These are phyloP conservation scores for Coniochaeta sp. DNA, from an alignment of 2,329 filamentous ascomycete species.

Conservation along the genomic window DNA sequence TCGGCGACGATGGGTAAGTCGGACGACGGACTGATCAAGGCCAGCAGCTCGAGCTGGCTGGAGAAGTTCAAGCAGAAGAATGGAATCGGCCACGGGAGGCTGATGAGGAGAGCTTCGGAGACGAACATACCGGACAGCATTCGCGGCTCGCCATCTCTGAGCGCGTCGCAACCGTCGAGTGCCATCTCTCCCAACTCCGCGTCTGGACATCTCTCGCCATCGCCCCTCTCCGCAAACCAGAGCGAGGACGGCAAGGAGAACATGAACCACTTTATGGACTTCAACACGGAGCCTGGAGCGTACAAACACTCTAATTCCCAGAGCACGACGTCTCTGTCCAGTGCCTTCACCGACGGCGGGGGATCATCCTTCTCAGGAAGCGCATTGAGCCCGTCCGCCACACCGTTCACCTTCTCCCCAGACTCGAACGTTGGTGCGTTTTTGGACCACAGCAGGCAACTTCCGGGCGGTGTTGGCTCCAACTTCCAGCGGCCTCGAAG, in stretches of 20 bases:
- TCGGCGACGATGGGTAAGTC: conserved; percentile 61
- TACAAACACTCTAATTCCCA: conserved; percentile 61
- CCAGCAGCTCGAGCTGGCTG: conserved; percentile 71
- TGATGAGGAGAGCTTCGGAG: conserved; percentile 52
- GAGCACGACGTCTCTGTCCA: conserved; percentile 59
- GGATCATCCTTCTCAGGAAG: conserved; percentile 55
- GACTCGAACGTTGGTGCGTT: conserved; percentile 65
- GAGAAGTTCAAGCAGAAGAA: conserved; percentile 96
- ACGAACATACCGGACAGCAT: conserved; percentile 64
- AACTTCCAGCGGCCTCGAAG: conserved; percentile 72
- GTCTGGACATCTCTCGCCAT: conserved; percentile 54
- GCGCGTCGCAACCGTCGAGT: conserved; percentile 53
- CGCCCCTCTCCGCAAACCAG: conserved; percentile 61
- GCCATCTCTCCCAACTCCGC: conserved; percentile 69
- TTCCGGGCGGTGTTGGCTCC: conserved; percentile 26
- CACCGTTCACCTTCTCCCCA: conserved; percentile 68
- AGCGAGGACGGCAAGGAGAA: conserved; percentile 63
- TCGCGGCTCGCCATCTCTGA: conserved; percentile 45
- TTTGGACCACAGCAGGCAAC: conserved; percentile 29
- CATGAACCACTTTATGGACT: conserved; percentile 45
- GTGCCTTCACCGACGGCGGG: conserved; percentile 56
- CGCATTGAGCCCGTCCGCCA: conserved; percentile 62
- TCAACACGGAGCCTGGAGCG: conserved; percentile 36
- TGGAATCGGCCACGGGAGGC: conserved; percentile 40
- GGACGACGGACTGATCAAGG: conserved; percentile 63